Conservation (phyloP, 2,329 filamentous ascomycete species). For the Pseudogymnoascus sp. region DNA sequence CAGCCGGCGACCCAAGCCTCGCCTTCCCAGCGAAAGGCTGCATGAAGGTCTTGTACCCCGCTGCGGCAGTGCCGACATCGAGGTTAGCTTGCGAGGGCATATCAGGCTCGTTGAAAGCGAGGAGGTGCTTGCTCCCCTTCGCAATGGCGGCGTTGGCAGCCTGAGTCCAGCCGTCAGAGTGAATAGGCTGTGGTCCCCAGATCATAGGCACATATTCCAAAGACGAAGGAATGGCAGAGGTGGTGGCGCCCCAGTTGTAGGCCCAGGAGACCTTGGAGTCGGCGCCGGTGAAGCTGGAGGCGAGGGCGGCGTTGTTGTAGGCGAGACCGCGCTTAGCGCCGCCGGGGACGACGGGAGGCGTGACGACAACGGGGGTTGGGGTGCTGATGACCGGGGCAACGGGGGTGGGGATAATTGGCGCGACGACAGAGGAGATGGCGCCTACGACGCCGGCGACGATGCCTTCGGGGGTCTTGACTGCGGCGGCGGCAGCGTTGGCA, state of each 20-base stretch:
- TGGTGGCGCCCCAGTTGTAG: slow-evolving; percentile 57
- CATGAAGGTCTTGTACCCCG: slow-evolving; percentile 35
- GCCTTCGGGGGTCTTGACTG: not conserved
- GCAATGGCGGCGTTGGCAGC: slow-evolving; percentile 44
- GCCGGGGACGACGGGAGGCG: not conserved
- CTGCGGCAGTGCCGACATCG: slow-evolving; percentile 28
- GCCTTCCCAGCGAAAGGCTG: slow-evolving; percentile 35
- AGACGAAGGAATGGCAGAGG: slow-evolving; percentile 32
- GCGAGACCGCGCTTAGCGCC: slow-evolving; percentile 55
- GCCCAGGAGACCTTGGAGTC: slow-evolving; percentile 45
- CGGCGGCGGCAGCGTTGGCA: slow-evolving; percentile 1
- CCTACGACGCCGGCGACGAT: not conserved
- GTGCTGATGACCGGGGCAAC: not conserved
- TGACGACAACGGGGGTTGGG: not conserved
- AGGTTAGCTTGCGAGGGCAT: slow-evolving; percentile 47
- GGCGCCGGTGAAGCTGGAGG: slow-evolving; percentile 39
- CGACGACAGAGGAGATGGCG: not conserved
- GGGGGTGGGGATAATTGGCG: not conserved
- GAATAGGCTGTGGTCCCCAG: slow-evolving; percentile 41
- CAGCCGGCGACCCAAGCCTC: slow-evolving; percentile 37
- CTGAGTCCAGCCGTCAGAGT: slow-evolving; percentile 40
- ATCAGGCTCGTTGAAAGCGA: slow-evolving; percentile 68
- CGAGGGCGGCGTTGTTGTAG: slow-evolving; percentile 52
- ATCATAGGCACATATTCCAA: slow-evolving; percentile 60
- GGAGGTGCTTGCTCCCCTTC: slow-evolving; percentile 45